Evolutionary conservation across 257 asterid genomes (phyloP).

Genomic region (Solanum arcanum): DNA sequence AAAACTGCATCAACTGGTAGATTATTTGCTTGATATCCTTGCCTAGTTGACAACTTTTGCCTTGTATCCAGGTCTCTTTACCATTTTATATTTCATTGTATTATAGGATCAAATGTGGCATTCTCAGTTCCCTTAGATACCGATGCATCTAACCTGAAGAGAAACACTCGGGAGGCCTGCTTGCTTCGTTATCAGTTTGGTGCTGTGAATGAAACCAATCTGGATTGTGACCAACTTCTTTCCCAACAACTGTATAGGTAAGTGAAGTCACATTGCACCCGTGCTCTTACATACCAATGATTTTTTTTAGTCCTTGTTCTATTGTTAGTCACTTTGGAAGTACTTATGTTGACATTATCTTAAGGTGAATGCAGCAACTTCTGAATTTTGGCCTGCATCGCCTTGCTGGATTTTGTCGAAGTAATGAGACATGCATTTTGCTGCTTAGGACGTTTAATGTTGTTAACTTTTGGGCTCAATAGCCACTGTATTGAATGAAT

Average conservation of each 20-base stretch:
- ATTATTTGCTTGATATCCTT: not conserved
- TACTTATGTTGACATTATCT: slow-evolving; percentile 1
- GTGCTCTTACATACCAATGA: not conserved
- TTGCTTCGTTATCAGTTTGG: slow-evolving; percentile 16
- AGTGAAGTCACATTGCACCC: not conserved
- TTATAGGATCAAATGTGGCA: slow-evolving; percentile 12
- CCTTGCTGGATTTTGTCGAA: not conserved
- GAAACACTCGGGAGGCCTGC: slow-evolving; percentile 18
- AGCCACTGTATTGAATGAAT: not conserved
- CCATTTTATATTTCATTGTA: not conserved
- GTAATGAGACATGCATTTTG: not conserved
- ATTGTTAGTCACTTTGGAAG: slow-evolving; percentile 1
- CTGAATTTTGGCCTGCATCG: not conserved
- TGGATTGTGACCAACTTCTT: slow-evolving; percentile 14
- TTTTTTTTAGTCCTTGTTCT: not conserved
- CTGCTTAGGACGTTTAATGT: not conserved
- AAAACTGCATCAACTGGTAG: slow-evolving; percentile 23
- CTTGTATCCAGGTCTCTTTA: not conserved
- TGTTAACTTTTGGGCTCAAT: not conserved
- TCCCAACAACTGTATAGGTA: slow-evolving; percentile 23
- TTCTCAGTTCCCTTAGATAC: slow-evolving; percentile 7
- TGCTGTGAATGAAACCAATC: not conserved
- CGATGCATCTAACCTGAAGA: slow-evolving; percentile 13
- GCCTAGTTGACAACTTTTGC: not conserved
- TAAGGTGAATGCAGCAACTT: not conserved